Percentiles rank a stretch among this genome's conserved stretches.
Conservation (phyloP, 2,329 filamentous ascomycete genomes). For the Elsinoe arachidis region DNA sequence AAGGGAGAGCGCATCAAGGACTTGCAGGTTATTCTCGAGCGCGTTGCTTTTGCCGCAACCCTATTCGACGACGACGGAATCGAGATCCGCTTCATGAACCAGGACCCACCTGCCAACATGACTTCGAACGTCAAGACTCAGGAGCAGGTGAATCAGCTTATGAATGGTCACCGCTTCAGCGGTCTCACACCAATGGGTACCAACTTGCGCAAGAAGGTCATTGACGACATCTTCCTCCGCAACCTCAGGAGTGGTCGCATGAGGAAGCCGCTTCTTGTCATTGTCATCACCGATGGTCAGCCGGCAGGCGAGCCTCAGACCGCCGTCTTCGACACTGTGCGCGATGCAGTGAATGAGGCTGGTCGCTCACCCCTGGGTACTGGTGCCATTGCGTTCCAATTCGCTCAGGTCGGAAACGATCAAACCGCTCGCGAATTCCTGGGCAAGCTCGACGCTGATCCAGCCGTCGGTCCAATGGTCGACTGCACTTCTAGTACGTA, state of each 20-base stretch:
- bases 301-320: constrained; percentile 53
- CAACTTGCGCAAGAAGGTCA: constrained; percentile 52
- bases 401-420: constrained; percentile 62
- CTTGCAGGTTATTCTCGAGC: constrained; percentile 53
- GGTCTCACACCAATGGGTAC: constrained; percentile 61
- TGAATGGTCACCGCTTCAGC: constrained; percentile 52
- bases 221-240: constrained; percentile 51
- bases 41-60: constrained; percentile 55
- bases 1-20: constrained; percentile 59
- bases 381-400: constrained; percentile 55
- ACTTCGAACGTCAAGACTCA: constrained; percentile 49
- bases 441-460: constrained; percentile 54
- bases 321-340: constrained; percentile 50
- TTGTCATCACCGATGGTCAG: constrained; percentile 58
- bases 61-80: constrained; percentile 64
- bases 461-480: constrained; percentile 51
- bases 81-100: constrained; percentile 62
- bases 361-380: constrained; percentile 44
- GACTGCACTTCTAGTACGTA: constrained; percentile 60
- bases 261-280: constrained; percentile 56
- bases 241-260: constrained; percentile 46
- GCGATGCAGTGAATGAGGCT: constrained; percentile 45
- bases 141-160: constrained; percentile 50
- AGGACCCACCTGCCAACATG: constrained; percentile 38
- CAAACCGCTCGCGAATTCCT: constrained; percentile 56